Evolutionary conservation across 2,329 filamentous ascomycete species (phyloP).

Genomic region (Curvularia sp.): DNA sequence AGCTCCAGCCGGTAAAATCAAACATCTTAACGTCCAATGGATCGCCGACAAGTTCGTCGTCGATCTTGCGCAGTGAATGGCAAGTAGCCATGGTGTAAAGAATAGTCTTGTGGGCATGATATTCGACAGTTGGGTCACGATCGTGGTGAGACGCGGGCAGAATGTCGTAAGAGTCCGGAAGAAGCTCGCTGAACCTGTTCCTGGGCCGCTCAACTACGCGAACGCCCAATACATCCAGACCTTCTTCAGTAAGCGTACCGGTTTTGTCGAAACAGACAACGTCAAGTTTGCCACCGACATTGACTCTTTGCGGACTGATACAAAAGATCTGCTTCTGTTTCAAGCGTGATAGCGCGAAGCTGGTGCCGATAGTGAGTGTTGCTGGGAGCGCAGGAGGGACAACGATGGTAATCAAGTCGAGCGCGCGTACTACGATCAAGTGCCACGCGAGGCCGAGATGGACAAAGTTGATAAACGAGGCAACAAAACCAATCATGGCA

Average conservation of each 20-base stretch:
- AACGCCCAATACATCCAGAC: slow-evolving; percentile 89
- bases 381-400: slow-evolving; percentile 94
- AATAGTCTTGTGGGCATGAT: slow-evolving; percentile 70
- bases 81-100: slow-evolving; percentile 97
- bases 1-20: slow-evolving; percentile 91
- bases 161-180: slow-evolving; percentile 69
- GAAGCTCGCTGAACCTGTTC: slow-evolving; percentile 75
- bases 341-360: slow-evolving; percentile 86
- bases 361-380: slow-evolving; percentile 94
- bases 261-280: slow-evolving; percentile 99
- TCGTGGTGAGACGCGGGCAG: slow-evolving; percentile 63
- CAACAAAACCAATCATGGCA: slow-evolving; percentile 84
- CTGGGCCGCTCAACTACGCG: slow-evolving; percentile 72
- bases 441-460: slow-evolving; percentile 84
- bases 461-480: slow-evolving; percentile 92
- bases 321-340: slow-evolving; percentile 94
- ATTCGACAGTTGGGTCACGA: slow-evolving; percentile 66
- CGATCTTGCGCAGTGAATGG: slow-evolving; percentile 85
- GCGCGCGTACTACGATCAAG: slow-evolving; percentile 85
- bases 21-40: slow-evolving; percentile 99
- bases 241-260: slow-evolving; percentile 96
- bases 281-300: slow-evolving; percentile 94
- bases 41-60: slow-evolving; percentile 88
- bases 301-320: slow-evolving; percentile 96
- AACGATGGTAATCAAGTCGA: slow-evolving; percentile 97